Conservation (phyloP, 164 flowering plant species). For the Vitis rotundifolia region DNA sequence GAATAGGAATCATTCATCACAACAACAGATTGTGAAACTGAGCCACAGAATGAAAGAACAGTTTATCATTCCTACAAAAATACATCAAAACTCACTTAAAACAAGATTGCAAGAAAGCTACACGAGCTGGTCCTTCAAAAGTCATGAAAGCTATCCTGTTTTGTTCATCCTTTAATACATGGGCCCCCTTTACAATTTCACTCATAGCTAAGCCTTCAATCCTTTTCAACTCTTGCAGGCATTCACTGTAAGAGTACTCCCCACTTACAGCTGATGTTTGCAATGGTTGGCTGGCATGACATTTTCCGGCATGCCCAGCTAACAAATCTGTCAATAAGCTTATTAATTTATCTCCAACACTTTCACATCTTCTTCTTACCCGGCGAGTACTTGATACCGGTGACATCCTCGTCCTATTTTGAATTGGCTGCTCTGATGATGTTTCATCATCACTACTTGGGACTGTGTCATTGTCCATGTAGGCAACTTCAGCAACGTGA, state of each 20-base stretch:
- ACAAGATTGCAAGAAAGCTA: background rate
- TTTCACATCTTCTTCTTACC: background rate
- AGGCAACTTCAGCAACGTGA: background rate
- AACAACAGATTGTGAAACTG: background rate
- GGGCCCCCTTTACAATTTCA: background rate
- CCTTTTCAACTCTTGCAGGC: background rate
- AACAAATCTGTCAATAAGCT: background rate
- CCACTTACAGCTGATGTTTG: background rate
- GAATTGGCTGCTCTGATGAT: background rate
- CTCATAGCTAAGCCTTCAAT: background rate
- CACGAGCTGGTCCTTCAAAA: constrained; percentile 1
- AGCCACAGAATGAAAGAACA: no score
- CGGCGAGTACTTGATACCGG: background rate
- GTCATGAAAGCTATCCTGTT: background rate
- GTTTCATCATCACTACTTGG: constrained; percentile 2
- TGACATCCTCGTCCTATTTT: background rate
- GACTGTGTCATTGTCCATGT: background rate
- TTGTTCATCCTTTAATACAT: constrained; percentile 1
- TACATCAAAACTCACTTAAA: background rate
- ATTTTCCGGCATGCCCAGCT: background rate
- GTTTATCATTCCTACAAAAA: no score
- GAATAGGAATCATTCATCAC: background rate
- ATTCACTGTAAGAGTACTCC: background rate
- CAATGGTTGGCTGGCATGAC: background rate
- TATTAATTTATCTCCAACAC: background rate